Base-by-base conservation (phyloP, 192 early-diverging fungal species). In the Backusella luteola region DNA sequence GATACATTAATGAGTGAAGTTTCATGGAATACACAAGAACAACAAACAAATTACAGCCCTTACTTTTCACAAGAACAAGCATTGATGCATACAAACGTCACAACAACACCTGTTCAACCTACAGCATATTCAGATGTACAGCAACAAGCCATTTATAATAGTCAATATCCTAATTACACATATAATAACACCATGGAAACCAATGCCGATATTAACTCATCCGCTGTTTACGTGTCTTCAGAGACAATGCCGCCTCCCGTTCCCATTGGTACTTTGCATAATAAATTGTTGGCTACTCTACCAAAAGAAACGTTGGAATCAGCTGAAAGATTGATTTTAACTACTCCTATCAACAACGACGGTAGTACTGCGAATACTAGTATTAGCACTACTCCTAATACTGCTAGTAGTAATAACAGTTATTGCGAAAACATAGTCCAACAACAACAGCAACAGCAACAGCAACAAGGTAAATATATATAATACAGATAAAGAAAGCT, bases 201-300 rank as follows among this genome's bases (percentile, higher is more conserved):
- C 38, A 49, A 49, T 49, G n/a, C 46, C 19, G 46, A 19, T 49
- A 49, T 49, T 6, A n/a, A 49, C 8, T 68, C 32, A 4, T 36
- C 67, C 3, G 68, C 68, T 11, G 35, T 39, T 69, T 69, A 69
- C n/a, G 68, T 69, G 17, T 39, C 68, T 42, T 69, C 66, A 23
- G 66, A 66, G 17, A 29, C 9, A 21, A 19, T 34, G 3, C 67
- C 67, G 1, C 75, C 67, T 23, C 75, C 75, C n/a, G 66, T 67
- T 17, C 75, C 75, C 7, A 49, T 41, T 9, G 75, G 67, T n/a
- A 76, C 75, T 15, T 66, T 76, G 3, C 36, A 69, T 49, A 53
- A 34, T 26, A 76, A 76, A n/a, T 44, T 76, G 5, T 34, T 76
- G 23, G 59, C 75, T n/a, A 34, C 42, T 19, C 8, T 76, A 26